A percentile compares a stretch with the other conserved stretches of the same genome.
Evolutionary conservation across 306 rosid genomes (phyloP).

Genomic region (Sicyos edulis): DNA sequence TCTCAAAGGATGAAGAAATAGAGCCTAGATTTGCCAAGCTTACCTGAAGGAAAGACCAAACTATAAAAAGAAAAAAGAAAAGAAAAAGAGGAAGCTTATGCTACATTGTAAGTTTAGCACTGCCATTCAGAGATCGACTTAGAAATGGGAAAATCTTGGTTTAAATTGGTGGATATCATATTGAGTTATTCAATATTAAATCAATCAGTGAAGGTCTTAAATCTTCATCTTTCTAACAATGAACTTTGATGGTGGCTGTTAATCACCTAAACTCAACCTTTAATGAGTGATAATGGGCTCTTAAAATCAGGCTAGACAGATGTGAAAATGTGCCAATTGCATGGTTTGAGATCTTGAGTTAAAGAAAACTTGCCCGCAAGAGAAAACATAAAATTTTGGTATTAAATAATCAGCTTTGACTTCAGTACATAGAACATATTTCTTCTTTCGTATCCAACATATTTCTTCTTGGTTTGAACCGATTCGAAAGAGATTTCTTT

Average conservation of each 20-base stretch:
- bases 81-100: background rate
- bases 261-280: background rate
- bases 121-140: background rate
- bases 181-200: background rate
- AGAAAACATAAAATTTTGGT: background rate
- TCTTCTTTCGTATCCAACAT: no score
- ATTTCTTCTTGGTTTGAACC: no score
- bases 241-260: background rate
- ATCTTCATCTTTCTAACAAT: background rate
- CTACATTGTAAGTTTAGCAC: background rate
- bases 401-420: background rate
- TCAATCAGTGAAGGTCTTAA: background rate
- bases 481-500: no score
- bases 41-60: background rate
- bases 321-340: no score
- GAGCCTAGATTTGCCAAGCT: background rate
- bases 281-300: background rate
- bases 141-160: background rate
- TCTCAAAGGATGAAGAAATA: background rate
- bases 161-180: background rate
- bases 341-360: no score
- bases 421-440: background rate
- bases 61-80: background rate
- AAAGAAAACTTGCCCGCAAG: background rate
- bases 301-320: no score